Base-by-base conservation (phyloP, 202 grass and related monocot species). In the Setaria viridis region DNA sequence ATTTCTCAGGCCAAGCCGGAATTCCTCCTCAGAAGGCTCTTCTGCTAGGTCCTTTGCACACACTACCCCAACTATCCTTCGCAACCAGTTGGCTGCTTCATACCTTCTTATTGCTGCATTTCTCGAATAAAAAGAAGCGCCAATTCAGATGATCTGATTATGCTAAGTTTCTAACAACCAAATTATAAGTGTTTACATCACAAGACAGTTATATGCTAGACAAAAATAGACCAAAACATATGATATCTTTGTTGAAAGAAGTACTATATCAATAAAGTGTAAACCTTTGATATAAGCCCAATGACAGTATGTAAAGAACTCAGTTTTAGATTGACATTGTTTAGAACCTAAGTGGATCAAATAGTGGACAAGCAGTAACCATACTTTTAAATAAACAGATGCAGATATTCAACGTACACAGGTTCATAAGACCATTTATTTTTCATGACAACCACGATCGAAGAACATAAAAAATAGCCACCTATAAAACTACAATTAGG, bases 11-110 rank as follows among this genome's bases (percentile, higher is more conserved):
- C 96, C 93, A 43, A 99, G 63, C 70, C 91, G 83, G 74, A 99
- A 99, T 84, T 95, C 96, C 84, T 99, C 93, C 85, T 99, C 96
- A 0, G 93, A 95, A 9, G 93, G 96, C 51, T 92, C 91, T 84
- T 95, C 93, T 15, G 93, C 81, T 43, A 99, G 90, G 82, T 99
- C 93, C 21, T 79, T 93, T 0, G 86, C 93, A 25, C 78, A 88
- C 14, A 92, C 90, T 21, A 94, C 90, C 54, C 93, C 93, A 29
- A 95, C 88, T 67, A 45, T 87, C 85, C 87, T 88, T 83, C 96
- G 91, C 57, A 99, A 84, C 93, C 96, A 99, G 64, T 67, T 88
- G 25, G 96, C 91, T 62, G 93, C 96, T 83, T 95, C 91, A n/a
- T 95, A 86, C 63, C 96, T 94, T 86, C 93, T 92, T 81, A 76